These are phyloP conservation scores for Claviceps pusilla DNA, from an alignment of 2,329 filamentous ascomycete genomes.

Conservation along the genomic window DNA sequence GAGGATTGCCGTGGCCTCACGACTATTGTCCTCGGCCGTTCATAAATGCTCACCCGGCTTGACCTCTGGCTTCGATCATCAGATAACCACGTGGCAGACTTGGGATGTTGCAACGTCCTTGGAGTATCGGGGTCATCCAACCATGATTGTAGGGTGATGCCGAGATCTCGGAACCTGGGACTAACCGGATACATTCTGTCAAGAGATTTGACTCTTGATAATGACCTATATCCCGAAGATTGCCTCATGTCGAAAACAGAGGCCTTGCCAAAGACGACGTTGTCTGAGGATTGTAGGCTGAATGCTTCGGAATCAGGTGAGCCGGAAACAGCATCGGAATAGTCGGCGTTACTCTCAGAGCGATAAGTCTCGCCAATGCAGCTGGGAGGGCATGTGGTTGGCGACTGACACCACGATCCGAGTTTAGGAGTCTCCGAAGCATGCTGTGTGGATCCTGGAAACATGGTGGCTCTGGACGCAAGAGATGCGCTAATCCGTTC, in stretches of 20 bases:
- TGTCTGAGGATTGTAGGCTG: constrained; percentile 20
- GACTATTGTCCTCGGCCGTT: constrained; percentile 14
- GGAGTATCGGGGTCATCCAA: constrained; percentile 9
- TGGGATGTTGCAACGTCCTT: constrained; percentile 8
- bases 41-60: constrained; percentile 13
- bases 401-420: constrained; percentile 10
- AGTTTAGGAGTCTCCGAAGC: constrained; percentile 1
- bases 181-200: constrained; percentile 19
- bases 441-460: constrained; percentile 16
- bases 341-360: constrained; percentile 7
- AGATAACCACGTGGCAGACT: constrained; percentile 14
- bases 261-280: constrained; percentile 25
- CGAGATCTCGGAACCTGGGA: constrained; percentile 18
- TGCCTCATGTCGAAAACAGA: constrained; percentile 22
- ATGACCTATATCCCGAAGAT: constrained; percentile 11
- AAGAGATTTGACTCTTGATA: constrained; percentile 23
- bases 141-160: constrained; percentile 11
- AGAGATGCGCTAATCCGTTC: constrained; percentile 8
- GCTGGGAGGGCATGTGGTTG: constrained; percentile 14
- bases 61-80: constrained; percentile 10
- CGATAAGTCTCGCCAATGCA: constrained; percentile 21
- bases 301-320: constrained; percentile 21
- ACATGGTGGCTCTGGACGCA: constrained; percentile 15
- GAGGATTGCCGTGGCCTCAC: constrained; percentile 16
- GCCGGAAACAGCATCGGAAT: constrained; percentile 11